phyloP scores from a whole-genome alignment of 768 basidiomycete genomes.

The Porpolomopsis calyptriformis region DNA sequence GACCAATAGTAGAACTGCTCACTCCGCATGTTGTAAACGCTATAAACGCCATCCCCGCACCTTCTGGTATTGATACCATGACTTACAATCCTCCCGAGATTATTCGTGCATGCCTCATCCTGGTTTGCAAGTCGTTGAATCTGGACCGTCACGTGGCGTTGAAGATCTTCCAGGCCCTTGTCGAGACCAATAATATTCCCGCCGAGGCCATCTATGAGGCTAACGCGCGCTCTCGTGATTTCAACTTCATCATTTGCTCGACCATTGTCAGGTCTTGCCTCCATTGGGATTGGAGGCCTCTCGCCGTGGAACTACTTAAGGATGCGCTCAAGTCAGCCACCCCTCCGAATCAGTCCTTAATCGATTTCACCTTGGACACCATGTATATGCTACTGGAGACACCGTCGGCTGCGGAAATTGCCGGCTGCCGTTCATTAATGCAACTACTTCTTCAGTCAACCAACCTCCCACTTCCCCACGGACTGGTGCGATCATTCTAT shows the following conservation, averaged over 20 bases:
- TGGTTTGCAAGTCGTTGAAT: constrained; percentile 33
- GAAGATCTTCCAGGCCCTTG: constrained; percentile 39
- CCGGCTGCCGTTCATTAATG: constrained; percentile 33
- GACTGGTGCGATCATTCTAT: constrained; percentile 39
- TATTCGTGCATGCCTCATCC: constrained; percentile 30
- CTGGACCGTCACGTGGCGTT: constrained; percentile 28
- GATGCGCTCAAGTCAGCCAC: constrained; percentile 15
- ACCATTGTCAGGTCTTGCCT: constrained; percentile 42
- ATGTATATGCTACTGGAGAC: constrained; percentile 32
- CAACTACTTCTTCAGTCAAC: constrained; percentile 21
- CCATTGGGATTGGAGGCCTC: constrained; percentile 41
- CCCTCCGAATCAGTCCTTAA: constrained; percentile 16
- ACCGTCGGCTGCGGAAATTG: constrained; percentile 27
- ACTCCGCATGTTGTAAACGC: constrained; percentile 22
- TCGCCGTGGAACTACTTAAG: constrained; percentile 31
- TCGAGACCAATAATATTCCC: constrained; percentile 35
- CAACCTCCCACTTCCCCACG: constrained; percentile 26
- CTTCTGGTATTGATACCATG: constrained; percentile 20
- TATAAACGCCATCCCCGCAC: constrained; percentile 16
- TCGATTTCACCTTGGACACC: constrained; percentile 32
- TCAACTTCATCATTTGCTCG: constrained; percentile 37
- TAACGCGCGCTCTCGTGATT: constrained; percentile 28
- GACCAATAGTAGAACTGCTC: constrained; percentile 8
- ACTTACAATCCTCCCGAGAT: constrained; percentile 29
- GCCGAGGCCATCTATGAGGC: constrained; percentile 32